These are phyloP conservation scores for Raphanus hybrid DNA, from an alignment of 441 rosid genomes.

Conservation along the genomic window DNA sequence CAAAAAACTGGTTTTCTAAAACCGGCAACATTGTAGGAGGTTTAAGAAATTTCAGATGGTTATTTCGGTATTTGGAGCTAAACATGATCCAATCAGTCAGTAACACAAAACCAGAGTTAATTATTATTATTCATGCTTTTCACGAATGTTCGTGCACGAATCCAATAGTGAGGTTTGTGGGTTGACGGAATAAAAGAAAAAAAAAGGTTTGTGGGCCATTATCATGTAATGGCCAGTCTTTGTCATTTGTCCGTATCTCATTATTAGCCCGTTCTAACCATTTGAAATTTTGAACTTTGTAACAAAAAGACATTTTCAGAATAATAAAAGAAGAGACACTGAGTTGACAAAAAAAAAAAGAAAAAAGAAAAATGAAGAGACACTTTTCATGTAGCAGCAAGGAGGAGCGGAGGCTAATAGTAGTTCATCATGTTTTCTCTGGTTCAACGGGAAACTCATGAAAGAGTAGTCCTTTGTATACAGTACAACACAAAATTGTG, in stretches of 20 bases:
- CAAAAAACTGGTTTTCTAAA: not conserved
- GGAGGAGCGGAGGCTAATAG: not conserved
- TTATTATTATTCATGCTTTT: not conserved
- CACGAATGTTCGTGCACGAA: not conserved
- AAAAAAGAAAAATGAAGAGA: too few species aligned
- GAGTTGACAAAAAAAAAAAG: not conserved
- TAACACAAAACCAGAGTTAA: not conserved
- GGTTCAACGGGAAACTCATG: not conserved
- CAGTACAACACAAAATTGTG: constrained; percentile 5
- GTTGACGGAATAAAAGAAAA: too few species aligned
- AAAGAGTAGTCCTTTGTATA: constrained; percentile 11
- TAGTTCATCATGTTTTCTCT: not conserved
- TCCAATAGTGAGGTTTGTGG: not conserved
- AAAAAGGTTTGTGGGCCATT: not conserved
- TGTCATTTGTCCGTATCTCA: not conserved
- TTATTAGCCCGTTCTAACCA: not conserved
- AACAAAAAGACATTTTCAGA: not conserved
- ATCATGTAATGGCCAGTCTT: not conserved
- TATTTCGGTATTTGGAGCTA: not conserved
- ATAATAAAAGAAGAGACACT: not conserved
- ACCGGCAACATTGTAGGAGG: not conserved
- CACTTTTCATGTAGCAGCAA: not conserved
- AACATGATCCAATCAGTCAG: not conserved
- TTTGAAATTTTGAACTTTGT: not conserved
- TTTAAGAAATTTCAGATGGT: not conserved